Percentiles rank a stretch among this genome's conserved stretches.
Conservation (phyloP, 169 alveolate species). For the Theileria orientalis region DNA sequence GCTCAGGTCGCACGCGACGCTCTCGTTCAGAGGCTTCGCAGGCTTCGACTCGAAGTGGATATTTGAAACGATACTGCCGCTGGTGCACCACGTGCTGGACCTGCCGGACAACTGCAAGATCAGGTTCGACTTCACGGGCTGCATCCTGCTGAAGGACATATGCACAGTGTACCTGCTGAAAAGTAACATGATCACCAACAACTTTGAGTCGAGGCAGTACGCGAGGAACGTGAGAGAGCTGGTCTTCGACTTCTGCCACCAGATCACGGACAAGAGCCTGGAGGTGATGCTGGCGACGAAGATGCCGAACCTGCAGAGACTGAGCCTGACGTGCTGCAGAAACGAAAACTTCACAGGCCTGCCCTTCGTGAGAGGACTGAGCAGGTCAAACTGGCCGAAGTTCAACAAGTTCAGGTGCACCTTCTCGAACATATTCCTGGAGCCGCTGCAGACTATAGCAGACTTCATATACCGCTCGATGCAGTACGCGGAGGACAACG, state of each 20-base stretch:
- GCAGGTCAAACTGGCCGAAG: slow-evolving; percentile 79
- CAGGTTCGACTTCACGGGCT: slow-evolving; percentile 76
- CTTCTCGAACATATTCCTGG: slow-evolving; percentile 80
- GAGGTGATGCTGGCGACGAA: slow-evolving; percentile 81
- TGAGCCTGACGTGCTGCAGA: slow-evolving; percentile 81
- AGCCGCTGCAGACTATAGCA: slow-evolving; percentile 79
- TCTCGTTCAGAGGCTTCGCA: slow-evolving; percentile 70
- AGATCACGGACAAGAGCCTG: slow-evolving; percentile 81
- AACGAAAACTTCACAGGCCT: slow-evolving; percentile 78
- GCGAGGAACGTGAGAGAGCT: slow-evolving; percentile 74
- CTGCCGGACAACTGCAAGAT: slow-evolving; percentile 62
- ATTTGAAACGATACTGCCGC: slow-evolving; percentile 64
- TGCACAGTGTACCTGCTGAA: slow-evolving; percentile 77
- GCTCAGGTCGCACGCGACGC: slow-evolving; percentile 51
- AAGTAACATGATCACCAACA: slow-evolving; percentile 54
- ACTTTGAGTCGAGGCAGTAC: slow-evolving; percentile 64
- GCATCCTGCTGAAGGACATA: slow-evolving; percentile 78
- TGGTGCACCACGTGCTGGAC: slow-evolving; percentile 50
- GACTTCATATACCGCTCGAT: slow-evolving; percentile 66
- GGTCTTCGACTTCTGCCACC: slow-evolving; percentile 80
- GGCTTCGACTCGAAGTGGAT: slow-evolving; percentile 71
- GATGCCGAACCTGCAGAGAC: slow-evolving; percentile 78
- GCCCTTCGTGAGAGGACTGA: slow-evolving; percentile 70
- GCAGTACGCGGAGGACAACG: slow-evolving; percentile 27
- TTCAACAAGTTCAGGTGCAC: slow-evolving; percentile 77